A percentile compares a stretch with the other conserved stretches of the same genome.
Evolutionary conservation across 2,329 filamentous ascomycete genomes (phyloP).

Genomic region (Paecilomyces dactylethromorphus): DNA sequence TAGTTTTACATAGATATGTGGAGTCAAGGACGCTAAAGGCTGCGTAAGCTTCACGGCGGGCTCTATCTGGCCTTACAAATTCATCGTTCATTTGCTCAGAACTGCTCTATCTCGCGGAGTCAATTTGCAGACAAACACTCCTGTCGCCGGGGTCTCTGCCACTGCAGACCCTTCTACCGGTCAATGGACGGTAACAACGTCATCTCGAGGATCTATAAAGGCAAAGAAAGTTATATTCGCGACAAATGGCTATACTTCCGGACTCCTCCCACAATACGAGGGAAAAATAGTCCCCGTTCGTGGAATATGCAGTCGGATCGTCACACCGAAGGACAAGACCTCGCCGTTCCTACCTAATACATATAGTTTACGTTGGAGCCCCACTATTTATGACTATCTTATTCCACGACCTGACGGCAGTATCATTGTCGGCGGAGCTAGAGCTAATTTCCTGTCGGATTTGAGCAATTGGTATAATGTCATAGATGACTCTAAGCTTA

Average conservation of each 20-base stretch:
- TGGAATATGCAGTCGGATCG: conserved; percentile 42
- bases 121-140: conserved; percentile 50
- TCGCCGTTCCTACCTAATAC: conserved; percentile 36
- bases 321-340: conserved; percentile 14
- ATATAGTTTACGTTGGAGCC: conserved; percentile 56
- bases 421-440: conserved; percentile 58
- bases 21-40: conserved; percentile 30
- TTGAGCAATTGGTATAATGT: conserved; percentile 39
- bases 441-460: conserved; percentile 34
- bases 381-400: conserved; percentile 60
- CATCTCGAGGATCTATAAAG: conserved; percentile 56
- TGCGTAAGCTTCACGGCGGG: conserved; percentile 27
- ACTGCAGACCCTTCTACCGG: conserved; percentile 11
- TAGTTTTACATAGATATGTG: conserved; percentile 18
- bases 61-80: conserved; percentile 62
- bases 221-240: conserved; percentile 65
- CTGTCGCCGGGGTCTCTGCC: conserved; percentile 28
- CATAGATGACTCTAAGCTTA: conserved; percentile 45
- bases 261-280: conserved; percentile 62
- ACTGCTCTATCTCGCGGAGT: conserved; percentile 44
- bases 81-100: conserved; percentile 66
- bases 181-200: conserved; percentile 59
- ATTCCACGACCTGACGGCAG: conserved; percentile 49
- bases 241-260: conserved; percentile 78
- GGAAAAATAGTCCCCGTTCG: conserved; percentile 70